These are phyloP conservation scores for Colletotrichum scovillei DNA, from an alignment of 2,329 filamentous ascomycete genomes.

Conservation along the genomic window DNA sequence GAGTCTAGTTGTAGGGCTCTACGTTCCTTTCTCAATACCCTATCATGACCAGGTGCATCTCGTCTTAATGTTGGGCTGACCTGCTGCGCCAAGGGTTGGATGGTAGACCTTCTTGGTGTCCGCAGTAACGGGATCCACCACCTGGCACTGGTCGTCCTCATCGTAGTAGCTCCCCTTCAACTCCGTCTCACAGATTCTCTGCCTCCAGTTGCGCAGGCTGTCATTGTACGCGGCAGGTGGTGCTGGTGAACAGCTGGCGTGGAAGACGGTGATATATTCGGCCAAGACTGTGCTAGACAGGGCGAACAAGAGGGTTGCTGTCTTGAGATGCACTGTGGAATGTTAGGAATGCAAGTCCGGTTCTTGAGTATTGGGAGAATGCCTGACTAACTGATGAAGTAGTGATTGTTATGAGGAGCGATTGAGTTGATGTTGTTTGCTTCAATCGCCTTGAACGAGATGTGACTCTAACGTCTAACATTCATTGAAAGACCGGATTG, in stretches of 20 bases:
- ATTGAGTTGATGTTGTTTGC: background rate
- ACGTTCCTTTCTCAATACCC: too few species aligned
- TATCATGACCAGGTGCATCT: background rate
- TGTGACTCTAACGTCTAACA: too few species aligned
- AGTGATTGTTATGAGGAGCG: background rate
- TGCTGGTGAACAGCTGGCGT: background rate
- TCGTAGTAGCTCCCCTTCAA: background rate
- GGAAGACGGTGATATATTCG: background rate
- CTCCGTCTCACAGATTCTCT: background rate
- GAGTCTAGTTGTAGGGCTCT: too few species aligned
- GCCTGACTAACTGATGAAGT: background rate
- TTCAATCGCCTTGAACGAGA: background rate
- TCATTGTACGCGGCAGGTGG: background rate
- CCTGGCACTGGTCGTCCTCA: background rate
- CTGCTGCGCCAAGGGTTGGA: background rate
- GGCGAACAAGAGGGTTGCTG: too few species aligned
- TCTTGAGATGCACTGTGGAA: too few species aligned
- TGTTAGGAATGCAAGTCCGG: background rate
- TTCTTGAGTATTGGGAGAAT: background rate
- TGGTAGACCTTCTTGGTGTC: background rate
- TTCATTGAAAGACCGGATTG: background rate
- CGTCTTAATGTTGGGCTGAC: background rate
- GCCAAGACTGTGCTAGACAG: too few species aligned
- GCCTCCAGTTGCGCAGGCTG: background rate
- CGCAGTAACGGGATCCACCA: background rate